Evolutionary conservation across 768 basidiomycete genomes (phyloP).

Genomic region (Postia placenta): DNA sequence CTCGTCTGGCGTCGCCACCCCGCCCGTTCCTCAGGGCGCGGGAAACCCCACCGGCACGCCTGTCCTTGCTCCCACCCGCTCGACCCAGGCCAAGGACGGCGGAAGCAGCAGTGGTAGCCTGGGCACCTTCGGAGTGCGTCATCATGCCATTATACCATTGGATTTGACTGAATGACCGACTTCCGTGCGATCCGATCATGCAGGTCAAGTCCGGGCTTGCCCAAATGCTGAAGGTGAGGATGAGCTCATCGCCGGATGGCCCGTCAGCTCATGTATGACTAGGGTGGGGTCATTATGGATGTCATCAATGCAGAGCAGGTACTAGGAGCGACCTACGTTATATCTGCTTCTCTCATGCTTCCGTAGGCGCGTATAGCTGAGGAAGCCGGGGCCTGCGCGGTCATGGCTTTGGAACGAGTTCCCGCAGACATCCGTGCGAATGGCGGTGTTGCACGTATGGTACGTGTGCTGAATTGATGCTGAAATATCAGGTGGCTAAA

Average conservation of each 20-base stretch:
- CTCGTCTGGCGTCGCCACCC: slow-evolving; percentile 16
- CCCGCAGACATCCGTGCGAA: slow-evolving; percentile 90
- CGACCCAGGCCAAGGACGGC: slow-evolving; percentile 39
- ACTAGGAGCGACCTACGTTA: slow-evolving; percentile 25
- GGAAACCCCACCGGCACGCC: slow-evolving; percentile 35
- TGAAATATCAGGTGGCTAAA: not conserved
- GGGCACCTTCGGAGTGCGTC: slow-evolving; percentile 65
- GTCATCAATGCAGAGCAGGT: slow-evolving; percentile 77
- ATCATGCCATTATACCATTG: not conserved
- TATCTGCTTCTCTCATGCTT: slow-evolving; percentile 8
- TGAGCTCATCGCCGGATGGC: slow-evolving; percentile 2
- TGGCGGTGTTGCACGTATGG: slow-evolving; percentile 97
- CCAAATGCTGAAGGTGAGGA: slow-evolving; percentile 86
- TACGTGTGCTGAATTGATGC: slow-evolving; percentile 21
- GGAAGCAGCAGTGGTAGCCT: slow-evolving; percentile 47
- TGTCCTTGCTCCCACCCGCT: slow-evolving; percentile 47
- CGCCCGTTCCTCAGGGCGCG: slow-evolving; percentile 24
- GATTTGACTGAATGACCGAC: no score
- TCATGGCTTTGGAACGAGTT: slow-evolving; percentile 95
- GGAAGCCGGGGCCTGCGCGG: slow-evolving; percentile 94
- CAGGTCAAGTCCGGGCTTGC: slow-evolving; percentile 92
- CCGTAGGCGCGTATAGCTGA: slow-evolving; percentile 89
- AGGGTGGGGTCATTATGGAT: slow-evolving; percentile 95
- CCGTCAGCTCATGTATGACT: slow-evolving; percentile 2
- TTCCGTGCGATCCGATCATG: not conserved